phyloP scores from a whole-genome alignment of 805 yeast genomes.

The Saturnispora zaruensis region DNA sequence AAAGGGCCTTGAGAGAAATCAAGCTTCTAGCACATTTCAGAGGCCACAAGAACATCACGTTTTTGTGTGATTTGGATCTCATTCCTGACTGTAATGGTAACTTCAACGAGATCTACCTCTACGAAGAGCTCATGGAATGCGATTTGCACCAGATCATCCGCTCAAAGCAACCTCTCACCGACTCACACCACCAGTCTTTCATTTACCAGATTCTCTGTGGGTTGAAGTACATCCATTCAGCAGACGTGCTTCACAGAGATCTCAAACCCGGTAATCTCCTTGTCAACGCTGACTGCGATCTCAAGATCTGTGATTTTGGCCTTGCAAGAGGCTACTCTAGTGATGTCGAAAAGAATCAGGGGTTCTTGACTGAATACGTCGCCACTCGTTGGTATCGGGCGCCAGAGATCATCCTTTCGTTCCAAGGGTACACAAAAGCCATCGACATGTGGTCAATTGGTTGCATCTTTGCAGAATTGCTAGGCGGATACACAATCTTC shows the following conservation, averaged over 20 bases:
- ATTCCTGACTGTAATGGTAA: conserved; percentile 60
- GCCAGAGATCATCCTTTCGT: conserved; percentile 92
- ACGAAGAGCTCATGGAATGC: conserved; percentile 97
- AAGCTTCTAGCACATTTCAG: conserved; percentile 86
- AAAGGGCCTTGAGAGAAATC: conserved; percentile 84
- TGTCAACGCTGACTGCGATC: conserved; percentile 93
- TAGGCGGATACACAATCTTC: conserved; percentile 87
- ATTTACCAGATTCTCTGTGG: conserved; percentile 91
- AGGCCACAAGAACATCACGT: conserved; percentile 94
- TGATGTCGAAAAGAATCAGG: conserved; percentile 76
- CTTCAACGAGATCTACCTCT: conserved; percentile 86
- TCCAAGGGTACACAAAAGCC: conserved; percentile 92
- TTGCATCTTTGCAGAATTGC: conserved; percentile 87
- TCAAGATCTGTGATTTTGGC: conserved; percentile 95
- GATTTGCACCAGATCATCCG: conserved; percentile 96
- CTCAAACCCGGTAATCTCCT: conserved; percentile 88
- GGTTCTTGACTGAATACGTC: conserved; percentile 94
- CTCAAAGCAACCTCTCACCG: conserved; percentile 88
- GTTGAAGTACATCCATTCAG: conserved; percentile 86
- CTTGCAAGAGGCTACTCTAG: conserved; percentile 85
- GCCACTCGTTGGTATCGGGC: conserved; percentile 99
- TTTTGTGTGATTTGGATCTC: conserved; percentile 89
- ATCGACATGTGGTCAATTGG: conserved; percentile 98
- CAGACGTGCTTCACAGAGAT: conserved; percentile 92
- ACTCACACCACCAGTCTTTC: conserved; percentile 90